A percentile compares a stretch with the other conserved stretches of the same genome.
Evolutionary conservation across 75 land plant genomes (phyloP).

Genomic region (Gnetum montanum): DNA sequence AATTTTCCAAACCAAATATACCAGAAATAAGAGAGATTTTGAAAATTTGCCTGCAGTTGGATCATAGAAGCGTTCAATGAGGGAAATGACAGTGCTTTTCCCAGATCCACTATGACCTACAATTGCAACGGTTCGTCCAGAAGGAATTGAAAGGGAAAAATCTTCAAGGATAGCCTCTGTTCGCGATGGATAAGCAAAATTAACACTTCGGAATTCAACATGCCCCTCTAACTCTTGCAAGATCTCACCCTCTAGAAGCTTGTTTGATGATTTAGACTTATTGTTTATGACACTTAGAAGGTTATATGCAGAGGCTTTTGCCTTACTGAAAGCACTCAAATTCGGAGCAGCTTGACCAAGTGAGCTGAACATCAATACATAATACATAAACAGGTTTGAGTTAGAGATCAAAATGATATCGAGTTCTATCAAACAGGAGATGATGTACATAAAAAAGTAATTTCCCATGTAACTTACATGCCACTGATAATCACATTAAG

Average conservation of each 20-base stretch:
- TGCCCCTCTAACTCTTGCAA: constrained; percentile 37
- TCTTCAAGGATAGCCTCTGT: constrained; percentile 33
- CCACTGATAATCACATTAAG: constrained; percentile 62
- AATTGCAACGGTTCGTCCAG: constrained; percentile 54
- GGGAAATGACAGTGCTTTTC: constrained; percentile 63
- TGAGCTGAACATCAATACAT: constrained; percentile 46
- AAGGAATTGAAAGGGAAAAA: constrained; percentile 41
- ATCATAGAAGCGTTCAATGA: constrained; percentile 73
- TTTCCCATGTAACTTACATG: constrained; percentile 44
- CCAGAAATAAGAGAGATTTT: too few species aligned
- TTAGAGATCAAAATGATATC: constrained; percentile 1
- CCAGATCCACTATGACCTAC: constrained; percentile 84
- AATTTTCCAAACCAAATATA: too few species aligned
- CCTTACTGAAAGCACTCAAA: constrained; percentile 49
- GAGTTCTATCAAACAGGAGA: too few species aligned
- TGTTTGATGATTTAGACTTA: constrained; percentile 18
- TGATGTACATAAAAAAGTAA: too few species aligned
- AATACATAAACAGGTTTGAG: background rate
- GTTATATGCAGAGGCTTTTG: constrained; percentile 47
- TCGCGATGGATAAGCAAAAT: constrained; percentile 59
- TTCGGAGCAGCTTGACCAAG: constrained; percentile 71
- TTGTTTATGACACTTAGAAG: constrained; percentile 36
- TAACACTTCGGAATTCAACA: constrained; percentile 46
- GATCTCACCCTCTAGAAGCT: constrained; percentile 18
- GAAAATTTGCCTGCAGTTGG: constrained; percentile 32